Base-by-base conservation (phyloP, 352 stramenopile species). In the Phytophthora ramorum region DNA sequence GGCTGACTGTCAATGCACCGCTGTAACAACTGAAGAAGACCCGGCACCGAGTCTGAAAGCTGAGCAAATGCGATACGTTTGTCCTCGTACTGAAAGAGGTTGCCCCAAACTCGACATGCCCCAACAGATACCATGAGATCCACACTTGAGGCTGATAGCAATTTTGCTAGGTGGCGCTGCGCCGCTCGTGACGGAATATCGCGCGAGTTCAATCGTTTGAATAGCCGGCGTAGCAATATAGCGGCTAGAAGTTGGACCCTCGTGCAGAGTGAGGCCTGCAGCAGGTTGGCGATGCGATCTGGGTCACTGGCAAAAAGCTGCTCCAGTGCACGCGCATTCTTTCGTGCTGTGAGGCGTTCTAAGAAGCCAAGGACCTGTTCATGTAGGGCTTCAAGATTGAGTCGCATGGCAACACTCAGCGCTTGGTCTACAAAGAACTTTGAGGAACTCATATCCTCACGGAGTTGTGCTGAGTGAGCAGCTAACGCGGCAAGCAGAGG, bases 51-150 rank as follows among this genome's bases (percentile, higher is more conserved):
- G 41, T 82, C 69, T 1, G 66, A 22, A 8, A 78, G 51, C 37
- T 78, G 58, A 3, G 78, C 74, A 37, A 91, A 89, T 7, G 61
- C 51, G 4, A 58, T 37, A 3, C 77, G 78, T 37, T 92, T 91
- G 61, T 90, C 80, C n/a, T 79, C 68, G 47, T 79, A 79, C 19
- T 79, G 69, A 13, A 90, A 71, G 2, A 92, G 66, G 16, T 91
- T 92, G 4, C 80, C 78, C 80, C 81, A 92, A 0, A 90, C 81
- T 35, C 83, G 73, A 12, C 68, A 83, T 0, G 78, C 78, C 2
- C 53, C 45, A 1, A 90, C 76, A n/a, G 58, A 46, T 0, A 90
- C 56, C 1, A 54, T 65, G 7, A 79, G 13, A 51, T 76, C 56
- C 26, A 50, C 20, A 12, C n/a, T 66, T n/a, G 45, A 35, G 7